Conservation (phyloP, 1,284 basidiomycete species). For the Ustilago trichophora region DNA sequence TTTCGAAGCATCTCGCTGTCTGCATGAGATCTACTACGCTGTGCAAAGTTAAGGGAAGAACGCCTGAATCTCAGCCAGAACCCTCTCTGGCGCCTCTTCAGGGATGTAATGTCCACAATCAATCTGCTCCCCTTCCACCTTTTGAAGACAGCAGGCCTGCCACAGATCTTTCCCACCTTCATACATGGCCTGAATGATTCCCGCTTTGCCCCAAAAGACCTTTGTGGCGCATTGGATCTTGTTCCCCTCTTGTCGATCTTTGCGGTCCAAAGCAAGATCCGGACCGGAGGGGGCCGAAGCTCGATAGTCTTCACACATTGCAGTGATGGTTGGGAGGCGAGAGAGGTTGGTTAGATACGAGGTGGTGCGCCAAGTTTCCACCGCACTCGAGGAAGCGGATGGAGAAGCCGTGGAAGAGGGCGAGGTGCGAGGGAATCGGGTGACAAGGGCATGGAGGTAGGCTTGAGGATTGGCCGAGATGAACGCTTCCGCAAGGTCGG, state of each 20-base stretch:
- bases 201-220: conserved; percentile 66
- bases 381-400: neutral
- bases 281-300: conserved; percentile 64
- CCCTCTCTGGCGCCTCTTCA: conserved; percentile 62
- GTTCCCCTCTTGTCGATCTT: conserved; percentile 50
- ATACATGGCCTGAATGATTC: conserved; percentile 62
- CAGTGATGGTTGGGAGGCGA: conserved; percentile 3
- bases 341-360: conserved; percentile 20
- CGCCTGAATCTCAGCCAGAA: conserved; percentile 27
- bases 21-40: no score
- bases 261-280: conserved; percentile 66
- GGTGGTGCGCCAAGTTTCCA: conserved; percentile 11
- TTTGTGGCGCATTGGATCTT: conserved; percentile 57
- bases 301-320: conserved; percentile 68
- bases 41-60: no score
- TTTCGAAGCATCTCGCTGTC: no score
- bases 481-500: conserved; percentile 65
- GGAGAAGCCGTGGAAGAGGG: neutral
- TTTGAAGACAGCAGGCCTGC: conserved; percentile 50
- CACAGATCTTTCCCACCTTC: conserved; percentile 61
- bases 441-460: conserved; percentile 56
- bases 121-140: conserved; percentile 53
- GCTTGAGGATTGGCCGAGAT: conserved; percentile 65
- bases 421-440: conserved; percentile 21
- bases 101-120: conserved; percentile 68